Evolutionary conservation across 2,329 filamentous ascomycete species (phyloP).

Genomic region (Paraconiothyrium brasiliense): DNA sequence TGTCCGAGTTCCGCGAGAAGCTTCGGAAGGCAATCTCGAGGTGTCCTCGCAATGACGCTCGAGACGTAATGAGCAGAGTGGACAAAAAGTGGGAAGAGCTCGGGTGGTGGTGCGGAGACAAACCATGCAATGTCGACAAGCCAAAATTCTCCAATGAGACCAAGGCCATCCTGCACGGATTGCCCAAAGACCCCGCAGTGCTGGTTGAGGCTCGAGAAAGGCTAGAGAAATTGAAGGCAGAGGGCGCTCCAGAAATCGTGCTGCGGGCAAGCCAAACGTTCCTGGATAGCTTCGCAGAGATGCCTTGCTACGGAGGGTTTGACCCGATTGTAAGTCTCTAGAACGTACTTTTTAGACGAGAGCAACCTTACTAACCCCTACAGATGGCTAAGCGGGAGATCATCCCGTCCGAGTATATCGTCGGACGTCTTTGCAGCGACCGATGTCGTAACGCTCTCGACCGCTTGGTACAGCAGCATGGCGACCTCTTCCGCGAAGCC

Average conservation of each 20-base stretch:
- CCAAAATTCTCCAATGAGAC: constrained; percentile 1
- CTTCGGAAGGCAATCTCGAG: constrained; percentile 17
- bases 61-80: neutral
- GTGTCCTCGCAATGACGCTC: neutral
- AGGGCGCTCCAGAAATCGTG: constrained; percentile 1
- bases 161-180: constrained; percentile 18
- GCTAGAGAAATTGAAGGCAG: constrained; percentile 1
- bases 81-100: constrained; percentile 14
- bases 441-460: constrained; percentile 22
- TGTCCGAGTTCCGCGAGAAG: constrained; percentile 18
- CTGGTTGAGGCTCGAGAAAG: constrained; percentile 1
- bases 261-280: constrained; percentile 12
- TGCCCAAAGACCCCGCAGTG: constrained; percentile 7
- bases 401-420: constrained; percentile 12
- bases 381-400: constrained; percentile 13
- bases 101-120: constrained; percentile 23
- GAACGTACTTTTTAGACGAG: neutral
- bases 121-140: constrained; percentile 16
- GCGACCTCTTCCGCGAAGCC: constrained; percentile 8
- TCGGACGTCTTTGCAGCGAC: constrained; percentile 20
- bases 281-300: constrained; percentile 12
- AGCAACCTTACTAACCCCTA: neutral
- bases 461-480: constrained; percentile 15
- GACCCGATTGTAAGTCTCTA: neutral
- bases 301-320: constrained; percentile 21